phyloP scores from a whole-genome alignment of 2,329 filamentous ascomycete species.

The Ascochyta clinopodiicola region DNA sequence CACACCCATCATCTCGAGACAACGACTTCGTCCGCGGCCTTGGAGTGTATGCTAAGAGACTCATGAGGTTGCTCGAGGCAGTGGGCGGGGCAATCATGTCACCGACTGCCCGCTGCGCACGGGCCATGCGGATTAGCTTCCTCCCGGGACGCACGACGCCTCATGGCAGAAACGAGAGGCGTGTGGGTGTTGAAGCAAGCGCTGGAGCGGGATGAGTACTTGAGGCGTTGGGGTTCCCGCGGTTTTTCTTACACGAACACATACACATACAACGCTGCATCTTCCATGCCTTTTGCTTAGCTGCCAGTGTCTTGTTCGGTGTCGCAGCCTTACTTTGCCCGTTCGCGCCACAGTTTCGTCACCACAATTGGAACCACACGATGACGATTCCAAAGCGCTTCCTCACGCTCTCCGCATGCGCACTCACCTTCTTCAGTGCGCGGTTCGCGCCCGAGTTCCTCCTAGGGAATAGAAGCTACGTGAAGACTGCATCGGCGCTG shows the following conservation, averaged over 20 bases:
- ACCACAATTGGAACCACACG: neutral
- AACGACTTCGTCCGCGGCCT: too few species aligned
- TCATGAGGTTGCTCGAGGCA: too few species aligned
- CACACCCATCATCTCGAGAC: too few species aligned
- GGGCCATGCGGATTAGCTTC: constrained; percentile 1
- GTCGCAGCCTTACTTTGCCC: too few species aligned
- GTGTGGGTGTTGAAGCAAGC: constrained; percentile 3
- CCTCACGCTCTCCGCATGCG: constrained; percentile 32
- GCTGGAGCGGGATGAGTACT: neutral
- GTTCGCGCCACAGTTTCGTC: neutral
- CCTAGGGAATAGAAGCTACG: constrained; percentile 38
- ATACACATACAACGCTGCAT: neutral
- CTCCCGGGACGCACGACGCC: constrained; percentile 4
- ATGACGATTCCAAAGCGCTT: constrained; percentile 41
- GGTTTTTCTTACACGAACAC: neutral
- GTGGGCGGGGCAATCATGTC: too few species aligned
- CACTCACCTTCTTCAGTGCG: constrained; percentile 38
- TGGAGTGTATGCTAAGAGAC: too few species aligned
- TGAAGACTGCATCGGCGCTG: constrained; percentile 51
- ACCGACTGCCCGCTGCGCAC: constrained; percentile 4
- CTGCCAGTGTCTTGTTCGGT: neutral
- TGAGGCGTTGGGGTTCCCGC: neutral
- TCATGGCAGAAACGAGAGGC: constrained; percentile 20
- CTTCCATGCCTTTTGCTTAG: too few species aligned
- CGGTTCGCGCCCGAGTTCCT: constrained; percentile 44